Evolutionary conservation across 768 basidiomycete genomes (phyloP).

Genomic region (Tremella fuciformis): DNA sequence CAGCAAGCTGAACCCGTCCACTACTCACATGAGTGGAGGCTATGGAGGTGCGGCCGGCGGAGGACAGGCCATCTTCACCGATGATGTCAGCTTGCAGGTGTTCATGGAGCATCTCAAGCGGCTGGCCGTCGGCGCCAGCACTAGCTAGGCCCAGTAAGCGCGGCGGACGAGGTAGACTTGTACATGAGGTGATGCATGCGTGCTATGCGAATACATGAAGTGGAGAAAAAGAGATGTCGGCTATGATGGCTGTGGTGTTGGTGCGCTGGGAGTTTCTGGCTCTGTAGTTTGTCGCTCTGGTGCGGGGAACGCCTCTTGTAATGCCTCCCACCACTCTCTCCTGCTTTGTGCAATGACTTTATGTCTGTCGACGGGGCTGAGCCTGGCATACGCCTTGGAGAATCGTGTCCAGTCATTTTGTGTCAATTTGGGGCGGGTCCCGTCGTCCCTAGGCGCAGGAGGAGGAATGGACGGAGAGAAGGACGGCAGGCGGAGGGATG

Average conservation of each 20-base stretch:
- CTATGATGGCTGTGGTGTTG: background rate
- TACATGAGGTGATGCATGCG: background rate
- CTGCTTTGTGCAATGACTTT: constrained; percentile 38
- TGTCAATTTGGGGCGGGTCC: constrained; percentile 12
- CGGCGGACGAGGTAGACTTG: background rate
- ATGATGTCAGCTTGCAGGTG: constrained; percentile 79
- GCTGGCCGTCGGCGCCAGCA: constrained; percentile 59
- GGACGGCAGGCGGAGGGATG: constrained; percentile 21
- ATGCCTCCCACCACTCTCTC: constrained; percentile 46
- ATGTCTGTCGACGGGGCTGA: constrained; percentile 29
- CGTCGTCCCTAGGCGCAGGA: constrained; percentile 8
- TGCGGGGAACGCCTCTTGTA: constrained; percentile 15
- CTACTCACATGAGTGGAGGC: constrained; percentile 82
- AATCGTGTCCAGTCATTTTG: constrained; percentile 20
- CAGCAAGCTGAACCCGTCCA: constrained; percentile 94
- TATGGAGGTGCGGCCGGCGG: constrained; percentile 68
- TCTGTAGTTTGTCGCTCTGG: background rate
- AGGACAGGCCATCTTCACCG: constrained; percentile 95
- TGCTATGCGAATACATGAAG: background rate
- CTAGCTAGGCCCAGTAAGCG: constrained; percentile 31
- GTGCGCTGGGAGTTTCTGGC: background rate
- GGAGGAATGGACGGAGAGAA: constrained; percentile 11
- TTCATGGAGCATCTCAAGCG: constrained; percentile 84
- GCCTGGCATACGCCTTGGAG: constrained; percentile 31
- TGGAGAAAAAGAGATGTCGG: no score